Evolutionary conservation across 2,329 filamentous ascomycete species (phyloP), one percentile per base, ranked within the genome.

Genomic region (Mycosphaerelloides madeirae): DNA sequence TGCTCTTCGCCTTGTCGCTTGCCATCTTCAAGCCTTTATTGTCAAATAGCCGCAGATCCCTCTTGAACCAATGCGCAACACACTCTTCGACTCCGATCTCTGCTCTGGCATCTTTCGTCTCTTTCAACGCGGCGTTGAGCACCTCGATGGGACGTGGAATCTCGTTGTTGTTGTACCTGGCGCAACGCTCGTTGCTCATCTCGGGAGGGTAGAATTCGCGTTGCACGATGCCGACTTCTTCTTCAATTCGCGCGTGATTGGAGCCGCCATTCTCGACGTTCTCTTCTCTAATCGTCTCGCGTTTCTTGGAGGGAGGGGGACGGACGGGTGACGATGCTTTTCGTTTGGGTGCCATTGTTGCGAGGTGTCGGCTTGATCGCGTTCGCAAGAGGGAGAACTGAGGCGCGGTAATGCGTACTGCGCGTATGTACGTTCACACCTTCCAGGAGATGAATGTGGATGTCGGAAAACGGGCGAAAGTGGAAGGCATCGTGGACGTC

Each of bases 11-110:
- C 38, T 76, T 74, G 45, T 80, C 68, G 43, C 78, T 81, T 0
- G 89, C 89, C 49, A 81, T 66, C 28, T 77, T 75, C 18, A 95
- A 65, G 0, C 79, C 79, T 7, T 78, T 83, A 62, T 95, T 95
- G 63, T 96, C 90, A 0, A 68, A 65, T 1, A 77, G 73, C 2
- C 89, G 77, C 39, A 95, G 67, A 63, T 95, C 90, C 59, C 79
- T 81, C 67, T 93, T 94, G 72, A 91, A 95, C 89, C 89, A 95
- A 66, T 95, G 87, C 0, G 95, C 78, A 0, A 95, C 83, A 0
- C 82, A 79, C 19, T 78, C 70, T 22, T 78, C 77, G 0, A 75
- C 68, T 1, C 68, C 50, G 11, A 85, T 74, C 1, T 68, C 65
- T 20, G 73, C 69, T 7, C 85, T 75, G 29, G 67, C 63, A 0